These are phyloP conservation scores for Saitozyma sp. DNA, from an alignment of 768 basidiomycete species.

Conservation along the genomic window DNA sequence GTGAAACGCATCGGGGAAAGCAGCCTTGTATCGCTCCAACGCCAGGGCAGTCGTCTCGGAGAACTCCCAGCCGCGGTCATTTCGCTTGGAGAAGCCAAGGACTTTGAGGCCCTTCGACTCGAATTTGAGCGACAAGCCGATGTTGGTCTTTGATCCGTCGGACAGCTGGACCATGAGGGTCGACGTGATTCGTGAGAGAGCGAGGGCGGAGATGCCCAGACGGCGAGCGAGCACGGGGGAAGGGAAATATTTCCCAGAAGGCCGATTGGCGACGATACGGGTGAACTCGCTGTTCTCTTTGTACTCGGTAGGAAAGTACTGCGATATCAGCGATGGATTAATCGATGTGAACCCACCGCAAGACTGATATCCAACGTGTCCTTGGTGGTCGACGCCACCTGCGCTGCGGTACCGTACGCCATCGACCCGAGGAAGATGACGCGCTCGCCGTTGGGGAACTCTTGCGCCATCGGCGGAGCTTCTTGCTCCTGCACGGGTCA, in stretches of 20 bases:
- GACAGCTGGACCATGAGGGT: slow-evolving; percentile 82
- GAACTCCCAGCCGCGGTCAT: slow-evolving; percentile 85
- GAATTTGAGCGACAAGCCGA: slow-evolving; percentile 93
- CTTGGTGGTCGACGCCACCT: slow-evolving; percentile 72
- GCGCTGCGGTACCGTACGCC: slow-evolving; percentile 93
- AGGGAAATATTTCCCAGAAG: slow-evolving; percentile 66
- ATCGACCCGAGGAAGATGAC: slow-evolving; percentile 96
- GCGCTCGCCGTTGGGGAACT: slow-evolving; percentile 84
- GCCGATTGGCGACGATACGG: slow-evolving; percentile 60
- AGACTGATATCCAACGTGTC: slow-evolving; percentile 75
- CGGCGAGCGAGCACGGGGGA: slow-evolving; percentile 75
- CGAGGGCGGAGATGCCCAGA: slow-evolving; percentile 72
- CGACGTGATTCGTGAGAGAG: slow-evolving; percentile 85
- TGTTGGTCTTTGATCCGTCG: slow-evolving; percentile 77
- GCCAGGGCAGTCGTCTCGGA: slow-evolving; percentile 81
- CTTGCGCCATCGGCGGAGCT: slow-evolving; percentile 77
- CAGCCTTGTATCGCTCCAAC: slow-evolving; percentile 77
- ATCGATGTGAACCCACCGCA: slow-evolving; percentile 62
- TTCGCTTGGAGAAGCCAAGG: slow-evolving; percentile 83
- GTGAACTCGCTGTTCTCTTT: slow-evolving; percentile 78
- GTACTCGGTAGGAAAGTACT: slow-evolving; percentile 88
- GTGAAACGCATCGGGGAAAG: slow-evolving; percentile 80
- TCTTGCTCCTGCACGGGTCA: slow-evolving; percentile 63
- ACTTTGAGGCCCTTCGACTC: slow-evolving; percentile 93
- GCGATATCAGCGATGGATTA: not conserved